Evolutionary conservation across 1,284 basidiomycete species (phyloP), one percentile per base, ranked within the genome.

Genomic region (Ceratobasidium theobromae): DNA sequence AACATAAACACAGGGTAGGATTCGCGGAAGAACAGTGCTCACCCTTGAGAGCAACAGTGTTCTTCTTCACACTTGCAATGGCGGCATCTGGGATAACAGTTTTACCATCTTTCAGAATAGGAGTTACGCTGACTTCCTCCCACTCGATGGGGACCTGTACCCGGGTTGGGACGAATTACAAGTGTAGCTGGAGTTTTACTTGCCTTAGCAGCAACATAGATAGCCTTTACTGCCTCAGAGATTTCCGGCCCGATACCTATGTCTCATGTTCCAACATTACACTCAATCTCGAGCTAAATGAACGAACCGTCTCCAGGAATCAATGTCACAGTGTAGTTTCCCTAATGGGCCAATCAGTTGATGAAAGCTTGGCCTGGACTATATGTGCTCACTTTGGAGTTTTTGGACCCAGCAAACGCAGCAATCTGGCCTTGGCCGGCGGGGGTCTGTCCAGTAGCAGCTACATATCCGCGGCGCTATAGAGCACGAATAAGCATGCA

Each of bases 211-310:
- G 92, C 90, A 55, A 79, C 78, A 79, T 96, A 99, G 77, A 99
- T 99, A 71, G 87, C 81, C 80, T 97, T 97, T 74, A 99, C 89
- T 69, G 95, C 90, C 81, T 97, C 84, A 77, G 93, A 92, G 73
- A 99, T 98, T 82, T 99, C 97, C 53, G 96, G 95, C 54, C 97
- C 97, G 82, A 99, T 99, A 78, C 95, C 93, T 95, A 71, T 41
- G 58, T 18, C 30, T 33, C 25, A 49, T 38, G 33, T 51, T 48
- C 38, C 72, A 65, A 74, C 65, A 11, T 12, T 48, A 48, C 6
- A 18, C 40, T 33, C 28, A 28, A 43, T 67, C 55, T 54, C 52
- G 1, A 30, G 18, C 43, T n/a, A 52, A 28, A 27, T 27, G 28
- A 21, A 74, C 84, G 74, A 70, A 92, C 92, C 91, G 75, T 96